Evolutionary conservation across 257 asterid genomes (phyloP).

Genomic region (Haberlea rhodopensis): DNA sequence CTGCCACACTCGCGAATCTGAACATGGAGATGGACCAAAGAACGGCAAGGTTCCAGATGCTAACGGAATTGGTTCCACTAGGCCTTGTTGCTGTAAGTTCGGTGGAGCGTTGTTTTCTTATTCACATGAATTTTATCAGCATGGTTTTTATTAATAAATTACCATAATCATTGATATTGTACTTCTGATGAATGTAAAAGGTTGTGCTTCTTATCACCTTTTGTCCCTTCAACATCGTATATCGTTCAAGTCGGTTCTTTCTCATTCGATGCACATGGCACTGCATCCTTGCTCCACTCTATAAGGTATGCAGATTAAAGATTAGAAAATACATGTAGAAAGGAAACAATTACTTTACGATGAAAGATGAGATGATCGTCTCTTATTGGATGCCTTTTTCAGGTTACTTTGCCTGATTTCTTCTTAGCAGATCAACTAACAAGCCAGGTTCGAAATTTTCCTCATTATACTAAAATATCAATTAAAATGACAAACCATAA

Average conservation of each 20-base stretch:
- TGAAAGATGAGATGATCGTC: neutral
- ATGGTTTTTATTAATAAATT: neutral
- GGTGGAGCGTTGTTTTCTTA: neutral
- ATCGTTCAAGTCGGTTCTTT: constrained; percentile 73
- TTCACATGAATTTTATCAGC: neutral
- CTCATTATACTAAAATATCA: neutral
- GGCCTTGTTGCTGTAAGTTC: constrained; percentile 51
- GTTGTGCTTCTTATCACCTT: constrained; percentile 47
- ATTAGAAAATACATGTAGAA: neutral
- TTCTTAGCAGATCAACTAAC: constrained; percentile 53
- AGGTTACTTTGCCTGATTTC: constrained; percentile 55
- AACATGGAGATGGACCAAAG: constrained; percentile 46
- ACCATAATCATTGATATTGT: neutral
- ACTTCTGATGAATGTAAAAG: constrained; percentile 31
- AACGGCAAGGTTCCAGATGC: constrained; percentile 34
- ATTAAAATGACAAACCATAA: neutral
- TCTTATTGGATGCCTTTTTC: constrained; percentile 21
- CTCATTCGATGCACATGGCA: constrained; percentile 59
- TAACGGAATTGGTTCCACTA: constrained; percentile 72
- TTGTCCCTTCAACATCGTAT: constrained; percentile 70
- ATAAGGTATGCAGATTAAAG: constrained; percentile 51
- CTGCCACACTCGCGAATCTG: neutral
- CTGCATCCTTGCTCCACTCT: constrained; percentile 80
- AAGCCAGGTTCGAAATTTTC: constrained; percentile 62
- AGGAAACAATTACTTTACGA: constrained; percentile 3